Evolutionary conservation across 495 filamentous ascomycete genomes (phyloP), one percentile per base, ranked within the genome.

Genomic region (Lepidopterella palustris): DNA sequence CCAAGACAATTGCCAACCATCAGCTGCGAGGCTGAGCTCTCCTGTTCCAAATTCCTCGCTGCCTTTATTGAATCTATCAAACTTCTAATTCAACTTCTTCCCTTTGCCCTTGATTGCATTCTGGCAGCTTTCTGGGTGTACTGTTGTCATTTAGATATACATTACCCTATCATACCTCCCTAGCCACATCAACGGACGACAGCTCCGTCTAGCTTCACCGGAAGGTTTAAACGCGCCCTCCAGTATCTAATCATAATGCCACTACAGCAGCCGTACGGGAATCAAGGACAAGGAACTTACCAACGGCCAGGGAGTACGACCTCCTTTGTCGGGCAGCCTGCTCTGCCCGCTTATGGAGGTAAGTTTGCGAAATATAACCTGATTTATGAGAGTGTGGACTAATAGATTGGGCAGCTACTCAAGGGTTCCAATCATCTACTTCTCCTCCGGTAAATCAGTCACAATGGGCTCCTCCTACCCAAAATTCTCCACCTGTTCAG

Each of bases 261-360:
- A n/a, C n/a, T n/a, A n/a, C n/a, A 66, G 55, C 55, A 60, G 35
- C 24, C 47, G 18, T 66, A 63, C 50, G 42, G 28, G 15, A 60
- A 66, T 24, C 48, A 45, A n/a, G 50, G 21, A 18, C 55, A 45
- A 40, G 56, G 56, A 42, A 27, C 6, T 32, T 66, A 62, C 32
- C 59, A 62, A 52, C 31, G 64, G 21, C 64, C 64, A 2, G 60
- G 59, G 21, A 66, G 60, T 25, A 57, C 57, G 32, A 29, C 63
- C 9, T 59, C 59, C 35, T 66, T 66, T 45, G 56, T 32, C 9
- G 63, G 55, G 21, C 59, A 58, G 35, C 31, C 40, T 23, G 64
- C 60, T 18, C 52, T 45, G 8, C 61, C 60, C n/a, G 39, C 64
- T 15, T 67, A 67, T 52, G 60, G 60, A 67, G 64, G 64, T 66